phyloP scores from a whole-genome alignment of 495 filamentous ascomycete species.

The Arthonia radiata region DNA sequence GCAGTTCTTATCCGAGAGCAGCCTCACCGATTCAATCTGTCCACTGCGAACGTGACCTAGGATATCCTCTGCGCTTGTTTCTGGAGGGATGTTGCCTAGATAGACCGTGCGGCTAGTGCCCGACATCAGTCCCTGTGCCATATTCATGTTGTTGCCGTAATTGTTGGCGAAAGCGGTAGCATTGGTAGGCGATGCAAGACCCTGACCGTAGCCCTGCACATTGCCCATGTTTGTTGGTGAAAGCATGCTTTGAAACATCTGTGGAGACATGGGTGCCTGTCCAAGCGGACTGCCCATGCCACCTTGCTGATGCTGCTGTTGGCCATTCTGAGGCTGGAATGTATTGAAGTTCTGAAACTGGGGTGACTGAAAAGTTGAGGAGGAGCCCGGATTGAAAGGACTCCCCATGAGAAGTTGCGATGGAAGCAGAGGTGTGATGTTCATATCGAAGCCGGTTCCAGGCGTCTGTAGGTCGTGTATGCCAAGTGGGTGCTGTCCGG shows the following conservation, averaged over 20 bases:
- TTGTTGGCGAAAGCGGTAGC: slow-evolving; percentile 31
- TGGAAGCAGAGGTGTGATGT: slow-evolving; percentile 85
- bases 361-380: slow-evolving; percentile 65
- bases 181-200: slow-evolving; percentile 70
- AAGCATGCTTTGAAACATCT: slow-evolving; percentile 53
- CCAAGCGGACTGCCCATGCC: slow-evolving; percentile 32
- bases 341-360: slow-evolving; percentile 67
- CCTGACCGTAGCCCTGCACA: slow-evolving; percentile 45
- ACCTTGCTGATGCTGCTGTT: slow-evolving; percentile 29
- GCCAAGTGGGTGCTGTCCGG: slow-evolving; percentile 27
- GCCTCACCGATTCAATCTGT: slow-evolving; percentile 90
- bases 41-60: slow-evolving; percentile 90
- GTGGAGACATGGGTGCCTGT: slow-evolving; percentile 38
- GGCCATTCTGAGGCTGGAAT: slow-evolving; percentile 44
- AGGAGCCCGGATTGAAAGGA: slow-evolving; percentile 88
- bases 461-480: slow-evolving; percentile 60
- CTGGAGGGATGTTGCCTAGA: slow-evolving; percentile 87
- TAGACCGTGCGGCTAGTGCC: slow-evolving; percentile 93
- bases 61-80: slow-evolving; percentile 96
- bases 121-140: slow-evolving; percentile 54
- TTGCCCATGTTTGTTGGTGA: slow-evolving; percentile 50
- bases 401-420: slow-evolving; percentile 86
- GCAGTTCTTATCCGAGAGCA: slow-evolving; percentile 97
- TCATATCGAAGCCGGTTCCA: slow-evolving; percentile 84
- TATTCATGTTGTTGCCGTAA: slow-evolving; percentile 41